Conservation (phyloP, 2,329 filamentous ascomycete genomes). For the Nannizziopsis barbatae region DNA sequence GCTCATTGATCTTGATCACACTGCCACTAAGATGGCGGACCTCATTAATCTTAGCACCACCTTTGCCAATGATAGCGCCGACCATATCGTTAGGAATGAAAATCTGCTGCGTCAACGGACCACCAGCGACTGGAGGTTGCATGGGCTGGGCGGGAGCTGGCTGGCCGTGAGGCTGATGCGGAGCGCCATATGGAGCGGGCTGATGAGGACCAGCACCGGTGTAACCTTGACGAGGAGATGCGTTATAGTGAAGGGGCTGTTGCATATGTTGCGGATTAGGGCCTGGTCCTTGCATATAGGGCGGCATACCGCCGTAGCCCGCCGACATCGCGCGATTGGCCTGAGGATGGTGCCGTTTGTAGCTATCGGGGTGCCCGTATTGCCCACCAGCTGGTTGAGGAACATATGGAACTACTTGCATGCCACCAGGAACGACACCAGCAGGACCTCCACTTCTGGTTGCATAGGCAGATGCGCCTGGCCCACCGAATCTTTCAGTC, state of each 20-base stretch:
- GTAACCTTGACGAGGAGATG: slow-evolving; percentile 62
- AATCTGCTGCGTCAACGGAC: slow-evolving; percentile 92
- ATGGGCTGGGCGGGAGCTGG: slow-evolving; percentile 60
- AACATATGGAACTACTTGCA: slow-evolving; percentile 98
- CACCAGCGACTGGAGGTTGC: slow-evolving; percentile 62
- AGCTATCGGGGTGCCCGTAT: slow-evolving; percentile 83
- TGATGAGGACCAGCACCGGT: slow-evolving; percentile 69
- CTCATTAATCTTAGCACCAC: slow-evolving; percentile 98
- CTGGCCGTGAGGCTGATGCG: slow-evolving; percentile 49
- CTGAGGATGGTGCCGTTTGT: slow-evolving; percentile 60
- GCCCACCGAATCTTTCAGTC: slow-evolving; percentile 90
- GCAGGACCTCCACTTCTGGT: slow-evolving; percentile 87
- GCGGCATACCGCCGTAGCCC: slow-evolving; percentile 47
- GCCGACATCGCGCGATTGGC: slow-evolving; percentile 65
- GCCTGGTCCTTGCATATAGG: slow-evolving; percentile 60
- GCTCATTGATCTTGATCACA: slow-evolving; percentile 99
- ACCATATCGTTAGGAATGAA: slow-evolving; percentile 99
- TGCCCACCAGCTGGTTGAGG: slow-evolving; percentile 87
- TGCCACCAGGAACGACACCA: slow-evolving; percentile 86
- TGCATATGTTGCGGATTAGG: slow-evolving; percentile 46
- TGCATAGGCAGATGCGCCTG: slow-evolving; percentile 93
- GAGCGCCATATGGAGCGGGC: slow-evolving; percentile 55
- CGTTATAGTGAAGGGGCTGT: slow-evolving; percentile 68
- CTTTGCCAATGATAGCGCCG: slow-evolving; percentile 96
- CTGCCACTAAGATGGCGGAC: slow-evolving; percentile 93